Evolutionary conservation across 2,329 filamentous ascomycete species (phyloP), one percentile per base, ranked within the genome.

Genomic region (Venturia asperata): DNA sequence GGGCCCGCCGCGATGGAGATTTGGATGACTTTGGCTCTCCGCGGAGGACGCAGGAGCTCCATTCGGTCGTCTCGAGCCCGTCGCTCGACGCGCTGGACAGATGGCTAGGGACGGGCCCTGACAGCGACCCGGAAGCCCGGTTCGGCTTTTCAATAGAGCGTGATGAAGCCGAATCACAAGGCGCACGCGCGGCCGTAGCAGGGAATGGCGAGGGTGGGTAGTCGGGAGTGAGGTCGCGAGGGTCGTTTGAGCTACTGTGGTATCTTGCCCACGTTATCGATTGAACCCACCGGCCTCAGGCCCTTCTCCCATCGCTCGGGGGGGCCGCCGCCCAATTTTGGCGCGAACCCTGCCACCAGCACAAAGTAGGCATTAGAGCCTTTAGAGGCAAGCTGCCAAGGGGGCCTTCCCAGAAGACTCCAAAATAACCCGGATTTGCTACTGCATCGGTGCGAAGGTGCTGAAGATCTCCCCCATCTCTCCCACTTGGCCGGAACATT

Each of bases 51-150:
- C 7, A 47, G 45, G 21, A 2, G 39, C 19, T n/a, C 13, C 27
- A 58, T 27, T n/a, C 30, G 27, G 30, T 37, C 52, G 30, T 58
- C 52, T 58, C 52, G 52, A 58, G 47, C 47, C 17, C 15, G 7
- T 24, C 13, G 6, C 45, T 49, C 45, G 45, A 49, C 21, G 52
- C 52, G 52, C 52, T 56, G 27, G 11, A 19, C 37, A 27, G 17
- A n/a, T 37, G 17, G 52, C 15, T 7, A 52, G 47, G 30, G 27
- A 58, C 52, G 52, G 52, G 27, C 52, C 52, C 52, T 58, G 52
- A 37, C 15, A 58, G 52, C 47, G 52, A 58, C 52, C 52, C 52
- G 37, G 52, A 37, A 37, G 37, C 27, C 52, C 52, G 52, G 52
- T 58, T n/a, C 52, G 27, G 52, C 15, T 37, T 27, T 58, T 37